Evolutionary conservation across 2,329 filamentous ascomycete species (phyloP), one percentile per base, ranked within the genome.

Genomic region (Apiospora saccharicola): DNA sequence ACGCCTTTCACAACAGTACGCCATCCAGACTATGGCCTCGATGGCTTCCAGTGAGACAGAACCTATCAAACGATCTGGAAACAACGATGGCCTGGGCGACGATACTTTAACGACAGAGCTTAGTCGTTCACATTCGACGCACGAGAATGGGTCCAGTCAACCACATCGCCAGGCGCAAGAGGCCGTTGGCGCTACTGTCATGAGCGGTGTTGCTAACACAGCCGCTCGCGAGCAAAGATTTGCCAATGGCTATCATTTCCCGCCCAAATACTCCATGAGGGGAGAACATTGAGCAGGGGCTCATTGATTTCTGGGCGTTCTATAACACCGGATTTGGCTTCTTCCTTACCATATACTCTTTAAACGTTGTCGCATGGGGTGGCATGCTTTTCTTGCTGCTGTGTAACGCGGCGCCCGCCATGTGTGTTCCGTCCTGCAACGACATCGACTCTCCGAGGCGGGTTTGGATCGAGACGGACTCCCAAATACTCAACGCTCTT

Each of bases 311-410:
- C 78, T 92, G 90, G 90, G 88, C 89, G 70, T 97, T 94, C 84
- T 89, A 93, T 77, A 84, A 89, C 49, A 97, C 94, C 0, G 92
- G 92, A 0, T 82, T 93, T 71, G 94, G 94, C 3, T 94, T 96
- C 79, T 84, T 94, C 71, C 89, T 96, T 53, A 93, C 91, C 2
- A 81, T 97, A 7, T 97, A 97, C 81, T 90, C 92, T 16, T 87
- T 96, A 72, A 95, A 96, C 75, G 89, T 97, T 26, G 90, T 97
- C 13, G 95, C 93, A 0, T 97, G 94, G 94, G 94, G 94, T 70
- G 94, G 93, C 72, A 97, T 97, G 94, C 87, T 97, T 46, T 97
- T 97, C 82, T 85, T 97, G 24, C 86, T 98, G 2, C 89, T 97
- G 37, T 93, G 91, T 84, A 94, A 94, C 77, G 94, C 88, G 71